Conservation (phyloP, 2,329 filamentous ascomycete genomes). For the Capronia americana region DNA sequence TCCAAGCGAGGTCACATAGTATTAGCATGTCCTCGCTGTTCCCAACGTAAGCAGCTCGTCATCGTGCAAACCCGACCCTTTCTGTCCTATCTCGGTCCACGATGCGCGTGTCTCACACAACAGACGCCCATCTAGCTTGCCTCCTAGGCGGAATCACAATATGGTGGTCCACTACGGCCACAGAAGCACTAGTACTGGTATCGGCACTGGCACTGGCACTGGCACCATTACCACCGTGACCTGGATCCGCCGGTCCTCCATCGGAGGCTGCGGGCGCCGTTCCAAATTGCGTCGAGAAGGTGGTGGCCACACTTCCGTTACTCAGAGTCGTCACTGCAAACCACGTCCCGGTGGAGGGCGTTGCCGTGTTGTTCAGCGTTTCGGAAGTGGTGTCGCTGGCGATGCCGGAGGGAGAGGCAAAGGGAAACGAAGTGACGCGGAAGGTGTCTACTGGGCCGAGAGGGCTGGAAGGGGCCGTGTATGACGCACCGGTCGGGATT, state of each 20-base stretch:
- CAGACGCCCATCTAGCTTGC: slow-evolving; percentile 11
- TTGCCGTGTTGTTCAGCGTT: slow-evolving; percentile 1
- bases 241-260: background rate
- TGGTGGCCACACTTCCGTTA: slow-evolving; percentile 13
- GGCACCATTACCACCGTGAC: background rate
- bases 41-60: background rate
- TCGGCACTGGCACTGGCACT: background rate
- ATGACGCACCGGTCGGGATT: background rate
- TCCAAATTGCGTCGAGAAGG: slow-evolving; percentile 8
- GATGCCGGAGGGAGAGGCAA: background rate
- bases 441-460: background rate
- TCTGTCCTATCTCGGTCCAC: background rate
- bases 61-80: background rate
- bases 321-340: slow-evolving; percentile 11
- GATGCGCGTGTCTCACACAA: background rate
- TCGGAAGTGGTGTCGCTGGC: slow-evolving; percentile 5
- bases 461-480: background rate
- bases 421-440: background rate
- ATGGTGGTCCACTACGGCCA: background rate
- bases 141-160: slow-evolving; percentile 10
- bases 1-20: background rate
- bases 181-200: too few species aligned
- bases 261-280: background rate
- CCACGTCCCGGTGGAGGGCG: background rate
- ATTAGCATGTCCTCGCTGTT: background rate